Percentiles rank a stretch among this genome's conserved stretches.
Evolutionary conservation across 495 filamentous ascomycete genomes (phyloP).

Genomic region (Podospora didyma): DNA sequence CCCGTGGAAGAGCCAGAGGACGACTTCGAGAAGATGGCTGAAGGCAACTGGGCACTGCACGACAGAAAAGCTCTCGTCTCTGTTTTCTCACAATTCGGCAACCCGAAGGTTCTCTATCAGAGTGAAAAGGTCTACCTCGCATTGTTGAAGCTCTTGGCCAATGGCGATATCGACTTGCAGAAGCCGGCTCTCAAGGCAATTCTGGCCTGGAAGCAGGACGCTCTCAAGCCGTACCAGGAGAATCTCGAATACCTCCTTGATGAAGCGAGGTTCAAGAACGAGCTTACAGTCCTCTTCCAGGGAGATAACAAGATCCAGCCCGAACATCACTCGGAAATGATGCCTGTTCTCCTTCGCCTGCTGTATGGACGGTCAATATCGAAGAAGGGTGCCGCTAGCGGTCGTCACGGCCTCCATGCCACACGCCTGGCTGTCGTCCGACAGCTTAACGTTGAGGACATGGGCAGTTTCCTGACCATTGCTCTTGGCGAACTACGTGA

Average conservation of each 20-base stretch:
- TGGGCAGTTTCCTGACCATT: slow-evolving; percentile 76
- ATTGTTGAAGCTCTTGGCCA: slow-evolving; percentile 68
- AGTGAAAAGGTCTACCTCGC: slow-evolving; percentile 70
- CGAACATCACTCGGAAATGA: slow-evolving; percentile 64
- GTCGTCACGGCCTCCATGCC: slow-evolving; percentile 56
- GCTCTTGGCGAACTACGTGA: slow-evolving; percentile 66
- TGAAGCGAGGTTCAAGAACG: slow-evolving; percentile 86
- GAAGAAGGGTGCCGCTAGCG: slow-evolving; percentile 65
- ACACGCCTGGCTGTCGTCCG: slow-evolving; percentile 56
- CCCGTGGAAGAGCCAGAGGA: slow-evolving; percentile 35
- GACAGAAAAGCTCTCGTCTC: slow-evolving; percentile 78
- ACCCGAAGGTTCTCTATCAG: slow-evolving; percentile 77
- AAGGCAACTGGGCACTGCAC: slow-evolving; percentile 49
- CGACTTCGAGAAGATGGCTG: slow-evolving; percentile 40
- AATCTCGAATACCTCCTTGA: slow-evolving; percentile 86
- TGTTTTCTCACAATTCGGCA: slow-evolving; percentile 79
- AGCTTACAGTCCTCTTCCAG: slow-evolving; percentile 81
- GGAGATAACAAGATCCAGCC: slow-evolving; percentile 72
- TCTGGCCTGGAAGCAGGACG: slow-evolving; percentile 78
- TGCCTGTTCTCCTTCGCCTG: slow-evolving; percentile 82
- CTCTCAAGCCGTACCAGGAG: slow-evolving; percentile 75
- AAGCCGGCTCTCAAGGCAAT: slow-evolving; percentile 79
- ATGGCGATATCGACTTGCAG: slow-evolving; percentile 87
- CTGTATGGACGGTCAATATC: slow-evolving; percentile 87
- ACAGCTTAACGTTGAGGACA: slow-evolving; percentile 54